Evolutionary conservation across 345 rosid species (phyloP).

Genomic region (Pelargonium nanum): DNA sequence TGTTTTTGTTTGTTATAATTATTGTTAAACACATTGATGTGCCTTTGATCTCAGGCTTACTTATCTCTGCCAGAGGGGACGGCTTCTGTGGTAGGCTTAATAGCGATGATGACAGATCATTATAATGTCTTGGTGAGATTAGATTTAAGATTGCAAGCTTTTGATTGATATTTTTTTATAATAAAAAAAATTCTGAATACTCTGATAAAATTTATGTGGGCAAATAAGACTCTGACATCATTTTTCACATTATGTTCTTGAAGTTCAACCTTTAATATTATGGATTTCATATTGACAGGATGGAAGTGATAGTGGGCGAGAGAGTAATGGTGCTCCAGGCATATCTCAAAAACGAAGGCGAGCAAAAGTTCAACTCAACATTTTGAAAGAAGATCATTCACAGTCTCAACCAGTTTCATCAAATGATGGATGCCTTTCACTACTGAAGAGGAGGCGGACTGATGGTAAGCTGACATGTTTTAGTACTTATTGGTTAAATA

Average conservation of each 20-base stretch:
- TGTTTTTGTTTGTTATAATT: constrained; percentile 4
- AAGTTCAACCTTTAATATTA: too few species aligned
- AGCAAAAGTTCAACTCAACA: constrained; percentile 35
- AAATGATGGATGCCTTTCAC: constrained; percentile 61
- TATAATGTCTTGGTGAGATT: constrained; percentile 71
- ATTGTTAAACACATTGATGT: neutral
- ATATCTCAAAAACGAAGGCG: constrained; percentile 51
- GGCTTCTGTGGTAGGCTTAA: constrained; percentile 87
- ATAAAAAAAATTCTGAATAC: too few species aligned
- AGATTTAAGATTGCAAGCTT: constrained; percentile 1
- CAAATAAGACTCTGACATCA: too few species aligned
- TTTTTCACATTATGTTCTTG: too few species aligned
- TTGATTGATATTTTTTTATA: too few species aligned
- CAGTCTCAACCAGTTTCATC: constrained; percentile 29
- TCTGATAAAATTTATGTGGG: too few species aligned
- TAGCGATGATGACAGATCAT: constrained; percentile 98
- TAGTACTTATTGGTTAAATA: neutral
- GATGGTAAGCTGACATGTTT: constrained; percentile 35
- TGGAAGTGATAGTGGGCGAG: constrained; percentile 73
- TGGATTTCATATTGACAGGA: constrained; percentile 33
- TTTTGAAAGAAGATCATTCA: constrained; percentile 40
- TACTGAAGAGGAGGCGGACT: constrained; percentile 56
- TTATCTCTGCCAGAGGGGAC: constrained; percentile 91
- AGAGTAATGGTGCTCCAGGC: constrained; percentile 43
- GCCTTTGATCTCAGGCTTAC: constrained; percentile 54